Percentiles rank a stretch among this genome's conserved stretches.
Conservation (phyloP, 1,284 basidiomycete species). For the Xerocomus cyaneibrunnescens region DNA sequence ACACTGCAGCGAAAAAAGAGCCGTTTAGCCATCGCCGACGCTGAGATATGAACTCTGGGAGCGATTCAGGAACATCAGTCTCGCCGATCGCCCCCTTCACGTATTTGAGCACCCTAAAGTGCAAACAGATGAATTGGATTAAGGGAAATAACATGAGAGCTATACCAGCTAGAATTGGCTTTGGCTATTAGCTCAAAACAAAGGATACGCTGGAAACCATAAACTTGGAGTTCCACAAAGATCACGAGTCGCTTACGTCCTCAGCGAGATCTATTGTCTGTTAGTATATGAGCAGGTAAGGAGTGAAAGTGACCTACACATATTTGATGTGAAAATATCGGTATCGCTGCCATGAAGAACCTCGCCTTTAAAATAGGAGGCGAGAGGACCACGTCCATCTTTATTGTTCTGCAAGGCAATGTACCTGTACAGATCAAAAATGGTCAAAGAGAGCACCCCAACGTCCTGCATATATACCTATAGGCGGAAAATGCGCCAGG, state of each 20-base stretch:
- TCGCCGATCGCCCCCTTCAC: slow-evolving; percentile 95
- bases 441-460: background rate
- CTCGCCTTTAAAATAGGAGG: slow-evolving; percentile 98
- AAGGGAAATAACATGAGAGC: background rate
- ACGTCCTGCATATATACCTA: slow-evolving; percentile 36
- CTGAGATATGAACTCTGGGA: slow-evolving; percentile 95
- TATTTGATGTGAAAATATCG: slow-evolving; percentile 93
- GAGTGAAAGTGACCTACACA: slow-evolving; percentile 57
- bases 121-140: background rate
- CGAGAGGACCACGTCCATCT: slow-evolving; percentile 83
- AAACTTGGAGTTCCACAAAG: background rate
- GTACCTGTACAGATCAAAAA: slow-evolving; percentile 47
- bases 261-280: slow-evolving; percentile 69
- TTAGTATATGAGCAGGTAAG: slow-evolving; percentile 8
- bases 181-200: slow-evolving; percentile 98
- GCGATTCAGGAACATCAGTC: slow-evolving; percentile 93
- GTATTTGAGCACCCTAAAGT: slow-evolving; percentile 84
- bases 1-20: slow-evolving; percentile 93
- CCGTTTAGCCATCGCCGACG: slow-evolving; percentile 91
- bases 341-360: slow-evolving; percentile 87
- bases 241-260: slow-evolving; percentile 54
- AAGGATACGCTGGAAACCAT: slow-evolving; percentile 66
- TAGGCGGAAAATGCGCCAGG: slow-evolving; percentile 97
- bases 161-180: slow-evolving; percentile 78
- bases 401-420: slow-evolving; percentile 90